Conservation (phyloP, 2,329 filamentous ascomycete genomes). For the Microsporum canis region DNA sequence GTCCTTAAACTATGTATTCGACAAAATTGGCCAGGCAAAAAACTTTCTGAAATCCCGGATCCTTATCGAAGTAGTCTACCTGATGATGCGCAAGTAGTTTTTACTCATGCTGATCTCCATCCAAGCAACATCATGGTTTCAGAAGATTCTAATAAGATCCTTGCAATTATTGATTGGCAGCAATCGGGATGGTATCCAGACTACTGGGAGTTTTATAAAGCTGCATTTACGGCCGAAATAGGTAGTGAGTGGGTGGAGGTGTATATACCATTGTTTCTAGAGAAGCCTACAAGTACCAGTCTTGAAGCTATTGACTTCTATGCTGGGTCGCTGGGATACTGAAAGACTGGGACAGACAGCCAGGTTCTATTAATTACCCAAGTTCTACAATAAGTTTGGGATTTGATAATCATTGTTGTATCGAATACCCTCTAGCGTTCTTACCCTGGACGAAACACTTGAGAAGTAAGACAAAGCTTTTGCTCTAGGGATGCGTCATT, state of each 20-base stretch:
- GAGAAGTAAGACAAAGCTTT: no score
- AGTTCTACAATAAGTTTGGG: background rate
- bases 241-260: slow-evolving; percentile 4
- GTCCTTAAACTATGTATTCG: slow-evolving; percentile 11
- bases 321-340: slow-evolving; percentile 6
- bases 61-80: slow-evolving; percentile 23
- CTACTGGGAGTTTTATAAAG: slow-evolving; percentile 9
- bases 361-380: background rate
- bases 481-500: no score
- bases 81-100: slow-evolving; percentile 23
- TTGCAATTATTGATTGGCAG: slow-evolving; percentile 21
- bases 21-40: slow-evolving; percentile 17
- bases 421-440: no score
- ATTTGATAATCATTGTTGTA: no score
- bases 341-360: background rate
- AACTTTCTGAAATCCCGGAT: slow-evolving; percentile 20
- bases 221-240: slow-evolving; percentile 1
- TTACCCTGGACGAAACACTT: no score
- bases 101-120: slow-evolving; percentile 29
- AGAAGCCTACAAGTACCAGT: slow-evolving; percentile 1
- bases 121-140: slow-evolving; percentile 26
- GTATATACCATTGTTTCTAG: slow-evolving; percentile 7
- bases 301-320: slow-evolving; percentile 9
- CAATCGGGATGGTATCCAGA: slow-evolving; percentile 18
- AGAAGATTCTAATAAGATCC: slow-evolving; percentile 14